Conservation (phyloP, 352 stramenopile genomes). For the Plasmopara viticola region DNA sequence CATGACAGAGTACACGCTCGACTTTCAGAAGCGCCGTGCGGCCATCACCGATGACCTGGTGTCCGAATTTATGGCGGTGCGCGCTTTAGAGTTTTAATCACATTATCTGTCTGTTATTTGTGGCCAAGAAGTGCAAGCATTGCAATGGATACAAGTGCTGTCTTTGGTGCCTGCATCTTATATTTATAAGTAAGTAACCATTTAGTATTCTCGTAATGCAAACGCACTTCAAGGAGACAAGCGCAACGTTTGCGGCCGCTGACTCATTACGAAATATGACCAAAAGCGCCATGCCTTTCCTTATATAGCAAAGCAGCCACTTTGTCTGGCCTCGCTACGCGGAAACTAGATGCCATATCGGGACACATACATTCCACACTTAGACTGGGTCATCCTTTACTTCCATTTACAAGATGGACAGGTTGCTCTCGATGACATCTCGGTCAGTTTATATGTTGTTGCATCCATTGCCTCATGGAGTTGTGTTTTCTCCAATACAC, state of each 20-base stretch:
- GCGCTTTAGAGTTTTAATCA: constrained; percentile 87
- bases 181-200: constrained; percentile 23
- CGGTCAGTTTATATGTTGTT: neutral
- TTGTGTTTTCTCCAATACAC: constrained; percentile 14
- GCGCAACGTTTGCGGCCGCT: too few relatives aligned
- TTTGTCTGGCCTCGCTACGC: constrained; percentile 15
- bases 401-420: constrained; percentile 6
- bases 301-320: neutral
- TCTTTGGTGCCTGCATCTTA: constrained; percentile 10
- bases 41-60: constrained; percentile 95
- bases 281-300: constrained; percentile 4
- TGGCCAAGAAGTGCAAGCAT: constrained; percentile 2
- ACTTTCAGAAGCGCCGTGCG: constrained; percentile 93
- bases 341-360: constrained; percentile 1
- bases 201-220: constrained; percentile 9
- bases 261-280: constrained; percentile 5
- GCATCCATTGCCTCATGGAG: constrained; percentile 10
- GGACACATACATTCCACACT: constrained; percentile 5
- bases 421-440: constrained; percentile 2
- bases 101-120: constrained; percentile 13
- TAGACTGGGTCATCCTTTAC: constrained; percentile 1
- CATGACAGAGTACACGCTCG: constrained; percentile 86
- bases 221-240: constrained; percentile 1
- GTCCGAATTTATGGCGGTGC: constrained; percentile 94
- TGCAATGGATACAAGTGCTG: constrained; percentile 12